These are phyloP conservation scores for Debaryomycetaceae sp. DNA, from an alignment of 1,139 yeast species.

Conservation along the genomic window DNA sequence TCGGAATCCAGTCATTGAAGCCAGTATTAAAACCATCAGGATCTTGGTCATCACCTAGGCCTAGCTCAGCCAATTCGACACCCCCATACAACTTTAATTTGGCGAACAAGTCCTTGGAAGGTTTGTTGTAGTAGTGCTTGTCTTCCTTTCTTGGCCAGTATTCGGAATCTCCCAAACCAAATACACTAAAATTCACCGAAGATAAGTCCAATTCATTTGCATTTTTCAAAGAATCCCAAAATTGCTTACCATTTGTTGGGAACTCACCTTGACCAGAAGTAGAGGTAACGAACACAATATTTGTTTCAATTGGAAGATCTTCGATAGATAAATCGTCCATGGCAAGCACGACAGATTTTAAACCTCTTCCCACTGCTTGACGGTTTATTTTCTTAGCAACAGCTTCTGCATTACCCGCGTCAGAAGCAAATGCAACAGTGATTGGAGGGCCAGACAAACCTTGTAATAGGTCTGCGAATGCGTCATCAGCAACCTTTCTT, in stretches of 20 bases:
- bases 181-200: conserved; percentile 66
- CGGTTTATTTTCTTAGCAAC: conserved; percentile 78
- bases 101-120: conserved; percentile 69
- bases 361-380: conserved; percentile 84
- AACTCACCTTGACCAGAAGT: conserved; percentile 98
- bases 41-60: conserved; percentile 95
- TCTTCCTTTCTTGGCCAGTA: conserved; percentile 99
- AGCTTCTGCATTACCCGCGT: conserved; percentile 89
- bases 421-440: conserved; percentile 88
- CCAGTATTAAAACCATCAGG: conserved; percentile 95
- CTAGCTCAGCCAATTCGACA: conserved; percentile 66
- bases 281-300: conserved; percentile 77
- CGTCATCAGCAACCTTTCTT: conserved; percentile 67
- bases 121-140: conserved; percentile 89
- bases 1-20: conserved; percentile 80
- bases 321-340: conserved; percentile 86
- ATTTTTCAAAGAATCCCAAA: conserved; percentile 81
- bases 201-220: conserved; percentile 73
- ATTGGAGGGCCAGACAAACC: conserved; percentile 93
- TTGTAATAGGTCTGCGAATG: conserved; percentile 72
- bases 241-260: conserved; percentile 88
- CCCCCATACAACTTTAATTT: conserved; percentile 72
- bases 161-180: conserved; percentile 90
- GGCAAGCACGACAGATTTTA: conserved; percentile 70
- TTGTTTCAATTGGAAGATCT: conserved; percentile 77